phyloP scores from a whole-genome alignment of 2,329 filamentous ascomycete species.

The Xylaria sp. region DNA sequence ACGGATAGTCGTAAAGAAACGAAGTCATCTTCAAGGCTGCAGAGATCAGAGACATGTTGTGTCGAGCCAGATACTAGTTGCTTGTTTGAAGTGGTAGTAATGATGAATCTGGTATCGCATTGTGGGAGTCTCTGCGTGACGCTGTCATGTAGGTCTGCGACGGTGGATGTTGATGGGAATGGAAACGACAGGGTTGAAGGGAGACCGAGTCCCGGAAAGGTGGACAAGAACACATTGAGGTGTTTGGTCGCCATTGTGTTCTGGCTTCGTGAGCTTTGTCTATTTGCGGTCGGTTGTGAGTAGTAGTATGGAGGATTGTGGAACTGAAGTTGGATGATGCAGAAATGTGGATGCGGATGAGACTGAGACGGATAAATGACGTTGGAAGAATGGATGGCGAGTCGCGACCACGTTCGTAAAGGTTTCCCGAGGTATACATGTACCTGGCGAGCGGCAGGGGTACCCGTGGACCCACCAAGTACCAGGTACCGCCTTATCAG shows the following conservation, averaged over 20 bases:
- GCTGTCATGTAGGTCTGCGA: slow-evolving; percentile 60
- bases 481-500: neutral
- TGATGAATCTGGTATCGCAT: slow-evolving; percentile 57
- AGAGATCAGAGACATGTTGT: slow-evolving; percentile 54
- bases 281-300: neutral
- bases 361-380: neutral
- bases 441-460: neutral
- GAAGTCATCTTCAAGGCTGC: slow-evolving; percentile 58
- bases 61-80: slow-evolving; percentile 54
- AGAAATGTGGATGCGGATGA: neutral
- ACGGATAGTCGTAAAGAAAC: slow-evolving; percentile 76
- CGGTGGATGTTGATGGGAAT: slow-evolving; percentile 57
- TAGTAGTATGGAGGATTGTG: neutral
- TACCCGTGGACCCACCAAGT: neutral
- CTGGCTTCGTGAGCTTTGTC: neutral
- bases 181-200: slow-evolving; percentile 80
- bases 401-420: neutral
- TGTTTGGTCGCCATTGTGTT: slow-evolving; percentile 48
- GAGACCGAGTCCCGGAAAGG: slow-evolving; percentile 75
- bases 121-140: slow-evolving; percentile 58
- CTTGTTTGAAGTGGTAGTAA: slow-evolving; percentile 78
- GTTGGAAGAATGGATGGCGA: neutral
- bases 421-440: neutral
- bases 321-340: neutral
- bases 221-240: slow-evolving; percentile 79